These are phyloP conservation scores for Cryptosporidium ubiquitum DNA, from an alignment of 169 alveolate species.

Conservation along the genomic window DNA sequence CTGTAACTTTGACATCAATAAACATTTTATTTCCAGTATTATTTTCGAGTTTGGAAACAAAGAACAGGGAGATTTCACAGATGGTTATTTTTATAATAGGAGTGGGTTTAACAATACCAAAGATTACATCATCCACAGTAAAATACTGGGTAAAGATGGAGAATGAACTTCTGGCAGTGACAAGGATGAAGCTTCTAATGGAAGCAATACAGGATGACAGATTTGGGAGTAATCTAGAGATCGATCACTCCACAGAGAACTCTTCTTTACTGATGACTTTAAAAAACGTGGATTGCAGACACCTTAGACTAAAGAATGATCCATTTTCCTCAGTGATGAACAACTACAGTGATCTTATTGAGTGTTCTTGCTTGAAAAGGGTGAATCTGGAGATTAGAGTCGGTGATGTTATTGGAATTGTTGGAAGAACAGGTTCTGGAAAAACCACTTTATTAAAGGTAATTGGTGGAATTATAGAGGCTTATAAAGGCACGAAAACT, in stretches of 20 bases:
- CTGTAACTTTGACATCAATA: constrained; percentile 20
- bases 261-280: not conserved
- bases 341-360: not conserved
- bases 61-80: not conserved
- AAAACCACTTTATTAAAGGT: constrained; percentile 46
- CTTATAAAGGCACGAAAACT: not conserved
- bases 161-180: constrained; percentile 52
- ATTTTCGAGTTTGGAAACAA: not conserved
- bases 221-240: constrained; percentile 1
- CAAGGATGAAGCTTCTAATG: constrained; percentile 20
- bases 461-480: constrained; percentile 36
- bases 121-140: constrained; percentile 25
- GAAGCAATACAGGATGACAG: constrained; percentile 4
- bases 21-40: constrained; percentile 21
- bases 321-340: not conserved
- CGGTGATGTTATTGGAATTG: constrained; percentile 46
- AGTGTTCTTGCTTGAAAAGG: constrained; percentile 9
- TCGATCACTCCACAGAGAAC: not conserved
- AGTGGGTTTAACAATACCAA: constrained; percentile 35
- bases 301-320: constrained; percentile 18
- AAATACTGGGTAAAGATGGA: constrained; percentile 67
- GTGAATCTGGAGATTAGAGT: constrained; percentile 15
- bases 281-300: constrained; percentile 21
- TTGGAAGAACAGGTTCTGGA: constrained; percentile 70
- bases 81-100: constrained; percentile 18